Conservation (phyloP, 2,329 filamentous ascomycete genomes). For the Pseudocercospora crystallina region DNA sequence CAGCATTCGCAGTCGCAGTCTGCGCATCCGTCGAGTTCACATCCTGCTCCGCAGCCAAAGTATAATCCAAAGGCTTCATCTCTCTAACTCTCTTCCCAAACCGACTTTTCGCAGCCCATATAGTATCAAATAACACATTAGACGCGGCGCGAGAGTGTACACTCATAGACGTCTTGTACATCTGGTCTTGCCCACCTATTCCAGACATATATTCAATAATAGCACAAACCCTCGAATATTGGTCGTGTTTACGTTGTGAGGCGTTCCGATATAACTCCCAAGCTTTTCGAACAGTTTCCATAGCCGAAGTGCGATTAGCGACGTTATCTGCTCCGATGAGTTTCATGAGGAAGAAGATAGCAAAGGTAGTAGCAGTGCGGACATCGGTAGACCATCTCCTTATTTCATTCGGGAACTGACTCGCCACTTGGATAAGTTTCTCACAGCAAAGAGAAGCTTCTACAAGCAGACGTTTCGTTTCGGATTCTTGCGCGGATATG, state of each 20-base stretch:
- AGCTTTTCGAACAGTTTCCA: slow-evolving; percentile 5
- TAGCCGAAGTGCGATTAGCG: background rate
- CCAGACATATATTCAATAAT: slow-evolving; percentile 11
- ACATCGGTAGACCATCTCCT: slow-evolving; percentile 6
- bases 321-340: slow-evolving; percentile 5
- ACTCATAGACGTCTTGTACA: slow-evolving; percentile 4
- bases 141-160: slow-evolving; percentile 1
- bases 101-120: slow-evolving; percentile 2
- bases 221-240: slow-evolving; percentile 8
- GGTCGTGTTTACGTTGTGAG: slow-evolving; percentile 2
- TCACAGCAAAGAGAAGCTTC: slow-evolving; percentile 4
- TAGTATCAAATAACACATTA: slow-evolving; percentile 7
- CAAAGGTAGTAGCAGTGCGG: background rate
- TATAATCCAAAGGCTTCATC: slow-evolving; percentile 8
- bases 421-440: slow-evolving; percentile 3
- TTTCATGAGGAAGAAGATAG: slow-evolving; percentile 10
- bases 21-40: background rate
- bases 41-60: slow-evolving; percentile 4
- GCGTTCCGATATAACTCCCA: slow-evolving; percentile 6
- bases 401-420: background rate
- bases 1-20: too few relatives aligned
- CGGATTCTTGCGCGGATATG: background rate
- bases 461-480: background rate
- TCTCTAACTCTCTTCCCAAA: slow-evolving; percentile 4
- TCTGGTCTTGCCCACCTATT: slow-evolving; percentile 4